These are phyloP conservation scores for Termitomyces sp. DNA, from an alignment of 768 basidiomycete species.

Conservation along the genomic window DNA sequence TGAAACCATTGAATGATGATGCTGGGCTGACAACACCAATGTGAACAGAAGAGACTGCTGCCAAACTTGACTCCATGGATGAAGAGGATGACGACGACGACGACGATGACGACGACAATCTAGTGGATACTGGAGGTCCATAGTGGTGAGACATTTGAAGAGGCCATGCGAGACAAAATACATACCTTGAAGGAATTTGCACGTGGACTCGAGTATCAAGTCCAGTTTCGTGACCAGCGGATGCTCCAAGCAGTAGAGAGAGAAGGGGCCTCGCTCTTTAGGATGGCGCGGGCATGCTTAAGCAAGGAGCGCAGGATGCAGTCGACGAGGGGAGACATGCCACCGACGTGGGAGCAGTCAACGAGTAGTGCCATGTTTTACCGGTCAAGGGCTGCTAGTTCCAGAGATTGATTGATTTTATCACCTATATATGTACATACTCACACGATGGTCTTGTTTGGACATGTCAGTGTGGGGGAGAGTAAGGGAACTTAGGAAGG, in stretches of 20 bases:
- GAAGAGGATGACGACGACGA: neutral
- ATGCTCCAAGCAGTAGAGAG: too few species aligned
- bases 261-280: neutral
- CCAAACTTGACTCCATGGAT: too few species aligned
- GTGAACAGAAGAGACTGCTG: neutral
- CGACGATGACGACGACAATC: neutral
- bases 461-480: too few species aligned
- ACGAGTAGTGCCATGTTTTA: conserved; percentile 1
- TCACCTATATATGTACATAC: too few species aligned
- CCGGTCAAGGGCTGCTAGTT: too few species aligned
- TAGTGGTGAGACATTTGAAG: neutral
- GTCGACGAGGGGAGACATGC: neutral
- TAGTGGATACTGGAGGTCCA: neutral
- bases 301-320: neutral
- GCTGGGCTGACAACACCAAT: neutral
- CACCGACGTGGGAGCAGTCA: neutral
- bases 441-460: too few species aligned
- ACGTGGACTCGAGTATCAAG: neutral
- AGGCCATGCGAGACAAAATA: neutral
- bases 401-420: too few species aligned
- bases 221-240: too few species aligned
- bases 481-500: too few species aligned
- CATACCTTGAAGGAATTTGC: neutral
- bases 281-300: neutral
- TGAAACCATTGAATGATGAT: neutral